Evolutionary conservation across 441 rosid species (phyloP), one percentile per base, ranked within the genome.

Genomic region (Mallotus japonicus): DNA sequence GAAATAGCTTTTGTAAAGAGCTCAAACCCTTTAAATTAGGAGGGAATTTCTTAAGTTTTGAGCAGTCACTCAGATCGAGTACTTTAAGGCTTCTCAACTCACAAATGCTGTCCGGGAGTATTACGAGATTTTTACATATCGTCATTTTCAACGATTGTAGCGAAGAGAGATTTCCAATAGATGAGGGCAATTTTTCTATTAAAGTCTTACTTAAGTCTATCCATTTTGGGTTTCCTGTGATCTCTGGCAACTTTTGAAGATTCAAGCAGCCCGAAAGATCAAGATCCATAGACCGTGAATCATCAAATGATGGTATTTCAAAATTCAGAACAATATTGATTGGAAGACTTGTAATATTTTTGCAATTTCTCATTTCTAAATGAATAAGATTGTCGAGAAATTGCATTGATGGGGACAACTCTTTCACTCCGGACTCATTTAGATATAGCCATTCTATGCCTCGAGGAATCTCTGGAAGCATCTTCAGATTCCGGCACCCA

Each of bases 171-270:
- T 3, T 4, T 4, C 5, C 6, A 20, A 50, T 50, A 0, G 70
- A 50, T 15, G 58, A 20, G 56, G 70, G 70, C 20, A 67, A 54
- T 32, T 67, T 61, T 53, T 67, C 28, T 32, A 67, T 34, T 34
- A 14, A 47, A 53, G 9, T 28, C 60, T 54, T 16, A 16, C 12
- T 12, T 16, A 67, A 32, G 6, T 7, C 2, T 28, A 67, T 3
- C 8, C 10, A 5, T 67, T 11, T 0, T 1, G 24, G n/a, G 54
- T 32, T 16, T 32, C 71, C 71, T 14, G 8, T 24, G 17, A 66
- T 66, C 58, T 47, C 58, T 9, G 69, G 58, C 24, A 62, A 1
- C 20, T 40, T 37, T 5, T 11, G 19, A 6, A 62, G 67, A 44
- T 62, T 62, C 4, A 9, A 6, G 9, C 46, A 32, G 10, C 65